Conservation (phyloP, 257 asterid species). For the Plantago elongata region DNA sequence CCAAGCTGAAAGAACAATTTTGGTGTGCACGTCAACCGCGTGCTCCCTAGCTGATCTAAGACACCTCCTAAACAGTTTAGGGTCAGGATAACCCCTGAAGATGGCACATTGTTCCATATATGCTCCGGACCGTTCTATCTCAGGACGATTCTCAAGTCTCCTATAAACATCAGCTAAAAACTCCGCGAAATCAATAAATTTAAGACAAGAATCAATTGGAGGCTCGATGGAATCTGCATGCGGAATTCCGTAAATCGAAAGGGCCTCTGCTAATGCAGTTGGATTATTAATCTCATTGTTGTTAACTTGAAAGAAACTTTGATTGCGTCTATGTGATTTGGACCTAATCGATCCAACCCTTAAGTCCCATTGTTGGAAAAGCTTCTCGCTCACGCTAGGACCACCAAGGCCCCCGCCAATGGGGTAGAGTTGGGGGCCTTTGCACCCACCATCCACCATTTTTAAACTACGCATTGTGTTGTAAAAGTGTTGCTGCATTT, state of each 20-base stretch:
- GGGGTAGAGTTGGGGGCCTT: constrained; percentile 50
- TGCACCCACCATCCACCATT: constrained; percentile 81
- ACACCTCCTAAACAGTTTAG: constrained; percentile 78
- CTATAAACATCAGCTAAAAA: constrained; percentile 56
- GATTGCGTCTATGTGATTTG: constrained; percentile 51
- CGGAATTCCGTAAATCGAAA: constrained; percentile 73
- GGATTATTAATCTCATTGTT: constrained; percentile 28
- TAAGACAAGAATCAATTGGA: constrained; percentile 63
- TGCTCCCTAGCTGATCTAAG: constrained; percentile 76
- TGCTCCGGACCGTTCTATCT: constrained; percentile 46
- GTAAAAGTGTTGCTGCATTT: constrained; percentile 75
- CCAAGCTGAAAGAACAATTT: constrained; percentile 92
- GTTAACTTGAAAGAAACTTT: constrained; percentile 37
- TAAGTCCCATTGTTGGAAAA: constrained; percentile 66
- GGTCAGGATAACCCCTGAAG: constrained; percentile 69
- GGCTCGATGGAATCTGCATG: constrained; percentile 75
- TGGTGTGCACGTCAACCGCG: constrained; percentile 82
- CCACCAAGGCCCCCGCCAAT: constrained; percentile 45
- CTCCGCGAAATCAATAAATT: constrained; percentile 62
- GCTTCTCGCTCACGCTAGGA: constrained; percentile 58
- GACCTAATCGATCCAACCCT: constrained; percentile 62
- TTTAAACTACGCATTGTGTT: constrained; percentile 77
- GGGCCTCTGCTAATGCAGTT: constrained; percentile 43
- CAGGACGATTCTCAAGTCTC: constrained; percentile 50
- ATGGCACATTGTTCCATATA: constrained; percentile 77